phyloP scores from a whole-genome alignment of 352 stramenopile genomes.

The Globisporangium uncinulatum region DNA sequence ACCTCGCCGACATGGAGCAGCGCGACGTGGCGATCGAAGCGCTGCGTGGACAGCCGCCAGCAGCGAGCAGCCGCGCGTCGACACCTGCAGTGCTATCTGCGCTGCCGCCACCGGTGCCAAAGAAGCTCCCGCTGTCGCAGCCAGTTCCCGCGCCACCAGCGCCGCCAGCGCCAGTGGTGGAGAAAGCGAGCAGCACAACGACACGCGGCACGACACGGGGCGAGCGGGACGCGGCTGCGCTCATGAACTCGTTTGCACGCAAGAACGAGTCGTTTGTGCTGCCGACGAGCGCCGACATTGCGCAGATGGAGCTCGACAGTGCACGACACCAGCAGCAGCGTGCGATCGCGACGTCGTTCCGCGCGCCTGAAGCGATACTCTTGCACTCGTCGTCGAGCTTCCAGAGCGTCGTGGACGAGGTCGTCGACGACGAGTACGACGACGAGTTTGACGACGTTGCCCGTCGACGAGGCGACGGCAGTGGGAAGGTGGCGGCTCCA shows the following conservation, averaged over 20 bases:
- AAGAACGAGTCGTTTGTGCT: slow-evolving; percentile 52
- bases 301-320: slow-evolving; percentile 15
- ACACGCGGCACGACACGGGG: slow-evolving; percentile 24
- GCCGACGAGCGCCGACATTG: slow-evolving; percentile 20
- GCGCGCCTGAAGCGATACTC: slow-evolving; percentile 15
- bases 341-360: slow-evolving; percentile 32
- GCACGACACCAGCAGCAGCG: slow-evolving; percentile 34
- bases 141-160: neutral
- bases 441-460: neutral
- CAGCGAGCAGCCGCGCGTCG: neutral
- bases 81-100: neutral
- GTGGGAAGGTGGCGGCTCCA: no score
- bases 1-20: slow-evolving; percentile 58
- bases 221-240: slow-evolving; percentile 20
- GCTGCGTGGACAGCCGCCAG: neutral
- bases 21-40: slow-evolving; percentile 38
- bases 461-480: no score
- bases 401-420: slow-evolving; percentile 20
- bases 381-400: slow-evolving; percentile 18
- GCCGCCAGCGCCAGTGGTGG: slow-evolving; percentile 4
- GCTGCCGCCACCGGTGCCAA: slow-evolving; percentile 4
- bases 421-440: slow-evolving; percentile 28
- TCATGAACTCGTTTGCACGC: slow-evolving; percentile 27
- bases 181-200: slow-evolving; percentile 35
- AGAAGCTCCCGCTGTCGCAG: neutral